These are phyloP conservation scores for Trichoderma pleuroti DNA, from an alignment of 2,329 filamentous ascomycete species.

Conservation along the genomic window DNA sequence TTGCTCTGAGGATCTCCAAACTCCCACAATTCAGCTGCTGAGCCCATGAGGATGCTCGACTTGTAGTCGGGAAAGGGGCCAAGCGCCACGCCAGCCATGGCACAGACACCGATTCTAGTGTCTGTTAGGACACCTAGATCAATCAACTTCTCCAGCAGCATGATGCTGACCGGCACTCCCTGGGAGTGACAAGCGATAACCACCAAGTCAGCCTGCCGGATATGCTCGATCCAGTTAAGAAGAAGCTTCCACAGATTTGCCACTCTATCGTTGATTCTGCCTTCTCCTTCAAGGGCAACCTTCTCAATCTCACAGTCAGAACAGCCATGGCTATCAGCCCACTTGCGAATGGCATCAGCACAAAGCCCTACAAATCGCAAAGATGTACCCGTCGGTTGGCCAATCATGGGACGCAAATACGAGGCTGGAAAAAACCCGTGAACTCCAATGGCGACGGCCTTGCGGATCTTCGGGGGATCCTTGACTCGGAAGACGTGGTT, in stretches of 20 bases:
- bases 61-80: slow-evolving; percentile 92
- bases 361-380: slow-evolving; percentile 87
- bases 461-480: slow-evolving; percentile 69
- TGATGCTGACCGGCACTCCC: slow-evolving; percentile 88
- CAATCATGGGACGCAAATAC: slow-evolving; percentile 83
- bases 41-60: slow-evolving; percentile 81
- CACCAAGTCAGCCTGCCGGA: slow-evolving; percentile 83
- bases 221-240: slow-evolving; percentile 90
- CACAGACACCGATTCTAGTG: slow-evolving; percentile 80
- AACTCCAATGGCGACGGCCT: slow-evolving; percentile 87
- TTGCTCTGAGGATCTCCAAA: slow-evolving; percentile 79
- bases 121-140: slow-evolving; percentile 79
- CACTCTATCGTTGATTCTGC: slow-evolving; percentile 83
- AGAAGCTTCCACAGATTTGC: slow-evolving; percentile 92
- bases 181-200: slow-evolving; percentile 93
- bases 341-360: slow-evolving; percentile 77
- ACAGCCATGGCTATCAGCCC: slow-evolving; percentile 72
- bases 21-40: slow-evolving; percentile 91
- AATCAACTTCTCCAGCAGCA: slow-evolving; percentile 89
- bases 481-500: slow-evolving; percentile 71
- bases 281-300: slow-evolving; percentile 90
- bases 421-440: slow-evolving; percentile 91
- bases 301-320: slow-evolving; percentile 82
- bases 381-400: slow-evolving; percentile 92
- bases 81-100: slow-evolving; percentile 85